Evolutionary conservation across 139 green algal genomes (phyloP).

Genomic region (Haematococcus sp.): DNA sequence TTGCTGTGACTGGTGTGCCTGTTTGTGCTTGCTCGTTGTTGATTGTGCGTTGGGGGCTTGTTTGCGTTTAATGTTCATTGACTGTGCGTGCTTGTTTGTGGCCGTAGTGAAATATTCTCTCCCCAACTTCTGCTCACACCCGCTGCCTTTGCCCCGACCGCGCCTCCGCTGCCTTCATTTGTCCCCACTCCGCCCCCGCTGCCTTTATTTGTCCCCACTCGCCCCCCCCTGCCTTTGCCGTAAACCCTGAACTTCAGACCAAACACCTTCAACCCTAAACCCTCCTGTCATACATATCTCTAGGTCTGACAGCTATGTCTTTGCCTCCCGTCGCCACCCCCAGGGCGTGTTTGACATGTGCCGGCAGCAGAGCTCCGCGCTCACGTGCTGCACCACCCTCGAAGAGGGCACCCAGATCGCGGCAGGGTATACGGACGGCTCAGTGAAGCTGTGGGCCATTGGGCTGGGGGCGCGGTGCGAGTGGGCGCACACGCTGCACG

Average conservation of each 20-base stretch:
- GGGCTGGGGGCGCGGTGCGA: not conserved
- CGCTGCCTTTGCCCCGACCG: not conserved
- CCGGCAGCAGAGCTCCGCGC: slow-evolving; percentile 21
- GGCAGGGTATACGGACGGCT: slow-evolving; percentile 38
- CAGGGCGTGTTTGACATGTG: slow-evolving; percentile 28
- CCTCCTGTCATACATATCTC: no score
- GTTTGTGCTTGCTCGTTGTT: not conserved
- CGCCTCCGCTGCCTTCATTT: no score
- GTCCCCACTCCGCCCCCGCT: no score
- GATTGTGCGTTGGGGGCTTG: not conserved
- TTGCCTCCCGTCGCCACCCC: no score
- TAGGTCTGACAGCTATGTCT: no score
- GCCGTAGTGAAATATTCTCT: no score
- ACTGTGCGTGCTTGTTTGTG: not conserved
- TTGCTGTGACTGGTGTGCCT: no score
- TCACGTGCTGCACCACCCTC: slow-evolving; percentile 3
- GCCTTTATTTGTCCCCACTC: no score
- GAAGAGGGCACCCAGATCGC: slow-evolving; percentile 9
- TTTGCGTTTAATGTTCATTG: not conserved
- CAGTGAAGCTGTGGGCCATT: slow-evolving; percentile 20
- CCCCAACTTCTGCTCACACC: not conserved
- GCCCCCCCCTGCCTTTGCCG: no score
- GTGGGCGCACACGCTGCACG: not conserved
- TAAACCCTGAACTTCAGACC: no score
- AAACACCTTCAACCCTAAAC: no score